phyloP scores from a whole-genome alignment of 2,329 filamentous ascomycete species.

The Colletotrichum neosansevieriae region DNA sequence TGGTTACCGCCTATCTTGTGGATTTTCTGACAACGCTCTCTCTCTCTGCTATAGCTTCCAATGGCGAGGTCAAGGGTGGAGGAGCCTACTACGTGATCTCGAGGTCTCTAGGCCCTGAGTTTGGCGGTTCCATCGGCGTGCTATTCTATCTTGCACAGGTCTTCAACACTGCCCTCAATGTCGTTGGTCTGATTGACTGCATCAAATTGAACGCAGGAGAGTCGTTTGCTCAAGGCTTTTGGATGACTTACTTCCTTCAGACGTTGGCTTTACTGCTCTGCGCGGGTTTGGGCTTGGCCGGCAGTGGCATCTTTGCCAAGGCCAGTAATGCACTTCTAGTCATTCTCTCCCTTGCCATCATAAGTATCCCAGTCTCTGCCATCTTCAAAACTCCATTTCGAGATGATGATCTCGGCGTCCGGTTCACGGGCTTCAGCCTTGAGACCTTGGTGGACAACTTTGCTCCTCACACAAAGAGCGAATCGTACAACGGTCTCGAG shows the following conservation, averaged over 20 bases:
- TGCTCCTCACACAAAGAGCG: slow-evolving; percentile 74
- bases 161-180: slow-evolving; percentile 88
- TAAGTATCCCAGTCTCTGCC: slow-evolving; percentile 87
- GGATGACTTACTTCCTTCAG: slow-evolving; percentile 81
- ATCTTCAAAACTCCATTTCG: slow-evolving; percentile 76
- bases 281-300: slow-evolving; percentile 81
- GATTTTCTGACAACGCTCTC: slow-evolving; percentile 89
- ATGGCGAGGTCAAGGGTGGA: slow-evolving; percentile 88
- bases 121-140: slow-evolving; percentile 88
- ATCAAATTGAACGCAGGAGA: slow-evolving; percentile 80
- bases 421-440: slow-evolving; percentile 82
- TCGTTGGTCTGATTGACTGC: slow-evolving; percentile 87
- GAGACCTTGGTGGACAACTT: slow-evolving; percentile 81
- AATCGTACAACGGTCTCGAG: slow-evolving; percentile 71
- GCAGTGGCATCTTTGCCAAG: slow-evolving; percentile 82
- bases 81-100: slow-evolving; percentile 93
- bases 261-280: slow-evolving; percentile 79
- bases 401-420: slow-evolving; percentile 70
- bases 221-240: slow-evolving; percentile 77
- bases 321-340: slow-evolving; percentile 82
- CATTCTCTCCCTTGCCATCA: slow-evolving; percentile 77
- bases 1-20: slow-evolving; percentile 81
- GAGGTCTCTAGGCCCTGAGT: slow-evolving; percentile 86
- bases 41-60: slow-evolving; percentile 88
- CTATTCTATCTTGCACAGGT: slow-evolving; percentile 93